phyloP scores from a whole-genome alignment of 2,329 filamentous ascomycete species.

The Colletotrichum tropicicola region DNA sequence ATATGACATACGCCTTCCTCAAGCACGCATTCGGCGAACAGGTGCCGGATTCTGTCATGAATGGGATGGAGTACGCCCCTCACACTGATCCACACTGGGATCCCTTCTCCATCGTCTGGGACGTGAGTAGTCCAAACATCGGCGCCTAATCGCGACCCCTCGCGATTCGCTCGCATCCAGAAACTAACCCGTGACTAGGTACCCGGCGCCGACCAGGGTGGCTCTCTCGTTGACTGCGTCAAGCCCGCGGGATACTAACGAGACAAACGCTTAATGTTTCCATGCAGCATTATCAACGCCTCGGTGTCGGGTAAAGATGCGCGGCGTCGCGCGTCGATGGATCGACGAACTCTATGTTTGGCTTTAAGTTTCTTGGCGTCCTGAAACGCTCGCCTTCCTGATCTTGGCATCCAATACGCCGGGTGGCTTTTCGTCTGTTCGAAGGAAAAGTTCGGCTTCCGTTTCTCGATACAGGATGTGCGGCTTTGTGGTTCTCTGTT shows the following conservation, averaged over 20 bases:
- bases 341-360: background rate
- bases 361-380: constrained; percentile 7
- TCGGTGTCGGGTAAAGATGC: background rate
- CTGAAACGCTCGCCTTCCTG: constrained; percentile 14
- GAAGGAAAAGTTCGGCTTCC: background rate
- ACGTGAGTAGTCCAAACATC: constrained; percentile 14
- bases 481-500: too few relatives aligned
- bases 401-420: constrained; percentile 12
- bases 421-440: background rate
- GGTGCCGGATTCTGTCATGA: constrained; percentile 29
- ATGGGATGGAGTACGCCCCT: constrained; percentile 34
- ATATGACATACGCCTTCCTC: constrained; percentile 48
- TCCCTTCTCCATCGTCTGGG: constrained; percentile 35
- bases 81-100: constrained; percentile 33
- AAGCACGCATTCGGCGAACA: constrained; percentile 43
- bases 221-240: background rate
- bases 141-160: background rate
- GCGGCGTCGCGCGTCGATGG: background rate
- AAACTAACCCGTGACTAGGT: background rate
- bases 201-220: background rate
- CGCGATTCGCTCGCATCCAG: background rate
- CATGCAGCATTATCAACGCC: too few relatives aligned
- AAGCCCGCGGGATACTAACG: background rate
- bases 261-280: background rate
- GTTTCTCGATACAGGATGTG: background rate